Evolutionary conservation across 2,329 filamentous ascomycete genomes (phyloP).

Genomic region (Colletotrichum australisinense): DNA sequence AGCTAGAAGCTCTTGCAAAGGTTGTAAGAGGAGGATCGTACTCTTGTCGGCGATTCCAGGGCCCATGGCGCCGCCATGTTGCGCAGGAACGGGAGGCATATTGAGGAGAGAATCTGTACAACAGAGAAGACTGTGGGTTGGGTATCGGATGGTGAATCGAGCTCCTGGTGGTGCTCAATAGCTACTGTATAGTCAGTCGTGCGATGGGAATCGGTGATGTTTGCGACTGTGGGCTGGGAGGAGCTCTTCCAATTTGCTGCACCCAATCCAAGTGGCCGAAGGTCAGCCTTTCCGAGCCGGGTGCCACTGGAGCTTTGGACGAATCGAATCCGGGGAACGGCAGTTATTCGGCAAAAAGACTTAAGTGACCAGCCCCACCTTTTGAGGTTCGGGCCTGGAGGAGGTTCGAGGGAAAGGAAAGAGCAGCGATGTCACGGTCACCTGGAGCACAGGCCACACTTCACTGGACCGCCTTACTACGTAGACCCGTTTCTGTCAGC

Average conservation of each 20-base stretch:
- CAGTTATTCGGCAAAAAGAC: slow-evolving; percentile 28
- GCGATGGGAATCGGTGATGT: neutral
- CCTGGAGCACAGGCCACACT: slow-evolving; percentile 29
- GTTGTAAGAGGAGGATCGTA: slow-evolving; percentile 43
- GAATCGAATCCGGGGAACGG: slow-evolving; percentile 32
- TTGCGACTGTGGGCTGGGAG: slow-evolving; percentile 26
- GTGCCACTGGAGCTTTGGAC: slow-evolving; percentile 24
- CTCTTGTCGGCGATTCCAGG: slow-evolving; percentile 67
- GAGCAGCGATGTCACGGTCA: slow-evolving; percentile 23
- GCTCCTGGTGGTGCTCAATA: slow-evolving; percentile 18
- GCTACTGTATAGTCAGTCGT: neutral
- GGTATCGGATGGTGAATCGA: neutral
- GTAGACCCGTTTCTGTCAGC: slow-evolving; percentile 1
- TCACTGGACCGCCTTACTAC: neutral
- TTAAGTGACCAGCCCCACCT: neutral
- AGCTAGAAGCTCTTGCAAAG: slow-evolving; percentile 36
- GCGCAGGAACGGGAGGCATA: slow-evolving; percentile 56
- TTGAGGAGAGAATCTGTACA: neutral
- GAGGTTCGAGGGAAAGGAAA: neutral
- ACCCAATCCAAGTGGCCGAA: neutral
- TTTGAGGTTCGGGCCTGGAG: too few species aligned
- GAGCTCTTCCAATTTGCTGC: slow-evolving; percentile 33
- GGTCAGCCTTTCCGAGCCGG: neutral
- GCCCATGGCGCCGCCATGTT: slow-evolving; percentile 53
- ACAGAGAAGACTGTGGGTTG: neutral